phyloP scores from a whole-genome alignment of 2,329 filamentous ascomycete genomes.

The Beauveria sp. region DNA sequence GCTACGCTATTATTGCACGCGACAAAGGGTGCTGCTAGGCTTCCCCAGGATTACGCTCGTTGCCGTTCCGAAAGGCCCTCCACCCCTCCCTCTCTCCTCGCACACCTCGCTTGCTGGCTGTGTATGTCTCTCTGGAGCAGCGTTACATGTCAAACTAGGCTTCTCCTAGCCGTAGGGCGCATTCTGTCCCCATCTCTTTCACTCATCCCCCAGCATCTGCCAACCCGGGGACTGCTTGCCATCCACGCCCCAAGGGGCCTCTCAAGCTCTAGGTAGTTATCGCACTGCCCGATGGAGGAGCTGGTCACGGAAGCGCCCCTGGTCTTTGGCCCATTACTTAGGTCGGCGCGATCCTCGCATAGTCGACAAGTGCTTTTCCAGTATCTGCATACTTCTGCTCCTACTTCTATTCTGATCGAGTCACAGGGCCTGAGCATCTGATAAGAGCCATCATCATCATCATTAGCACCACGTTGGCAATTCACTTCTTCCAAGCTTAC shows the following conservation, averaged over 20 bases:
- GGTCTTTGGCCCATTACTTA: constrained; percentile 7
- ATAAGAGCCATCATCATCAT: neutral
- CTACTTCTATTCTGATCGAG: neutral
- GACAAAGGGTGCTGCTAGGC: neutral
- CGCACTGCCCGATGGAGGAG: neutral
- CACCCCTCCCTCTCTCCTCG: neutral
- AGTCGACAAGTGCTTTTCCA: neutral
- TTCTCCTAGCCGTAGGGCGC: constrained; percentile 2
- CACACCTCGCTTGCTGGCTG: neutral
- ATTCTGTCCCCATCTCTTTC: neutral
- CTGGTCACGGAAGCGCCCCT: neutral
- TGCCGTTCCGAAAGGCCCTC: neutral
- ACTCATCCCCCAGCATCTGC: neutral
- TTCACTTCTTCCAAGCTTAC: neutral
- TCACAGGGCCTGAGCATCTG: neutral
- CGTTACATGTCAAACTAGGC: constrained; percentile 3
- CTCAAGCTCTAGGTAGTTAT: neutral
- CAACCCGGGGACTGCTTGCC: neutral
- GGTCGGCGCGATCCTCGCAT: constrained; percentile 1
- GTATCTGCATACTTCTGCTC: neutral
- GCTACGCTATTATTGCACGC: neutral
- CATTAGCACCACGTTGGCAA: neutral
- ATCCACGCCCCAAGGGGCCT: neutral
- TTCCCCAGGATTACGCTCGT: constrained; percentile 7
- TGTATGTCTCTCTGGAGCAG: neutral